Base-by-base conservation (phyloP, 257 asterid species). In the Solanum acaule region DNA sequence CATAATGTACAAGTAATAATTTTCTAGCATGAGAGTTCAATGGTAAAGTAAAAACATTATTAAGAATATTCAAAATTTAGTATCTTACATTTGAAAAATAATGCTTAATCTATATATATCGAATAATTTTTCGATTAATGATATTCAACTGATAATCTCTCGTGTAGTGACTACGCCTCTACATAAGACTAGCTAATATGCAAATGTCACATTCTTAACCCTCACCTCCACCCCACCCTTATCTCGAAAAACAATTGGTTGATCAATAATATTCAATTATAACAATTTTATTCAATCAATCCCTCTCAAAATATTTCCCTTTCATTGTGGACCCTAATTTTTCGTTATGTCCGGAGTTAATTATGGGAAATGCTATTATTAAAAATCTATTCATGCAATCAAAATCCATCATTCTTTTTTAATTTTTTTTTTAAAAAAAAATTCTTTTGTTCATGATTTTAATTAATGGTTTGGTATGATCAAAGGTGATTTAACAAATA, bases 291-390 rank as follows among this genome's bases (percentile, higher is more conserved):
- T 89, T 94, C 95, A 93, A 86, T 88, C 88, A 72, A 72, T 88
- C 84, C 90, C 71, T 89, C 65, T 89, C 91, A 33, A 88, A 89
- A 91, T 29, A 70, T 33, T 10, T 33, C 68, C 72, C 87, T 78
- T 88, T 87, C 88, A 87, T 81, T 78, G 90, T 91, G 95, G 94
- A 87, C 94, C 94, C 73, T 88, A 90, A 76, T 88, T 82, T 84
- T 85, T 91, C 91, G 92, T 89, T 86, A 92, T 94, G 86, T 92
- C 91, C 92, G 90, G 92, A 93, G 94, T 92, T 92, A 94, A 86
- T 91, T 85, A 89, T 88, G 95, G 91, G 6, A 72, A 34, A 85
- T 86, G 42, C 34, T 49, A 87, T 88, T 37, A 86, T 73, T 71
- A 10, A 71, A 40, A 37, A 16, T 34, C 44, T 73, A 42, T 86